Percentiles rank a stretch among this genome's conserved stretches.
Conservation (phyloP, 2,329 filamentous ascomycete species). For the Fonsecaea monophora region DNA sequence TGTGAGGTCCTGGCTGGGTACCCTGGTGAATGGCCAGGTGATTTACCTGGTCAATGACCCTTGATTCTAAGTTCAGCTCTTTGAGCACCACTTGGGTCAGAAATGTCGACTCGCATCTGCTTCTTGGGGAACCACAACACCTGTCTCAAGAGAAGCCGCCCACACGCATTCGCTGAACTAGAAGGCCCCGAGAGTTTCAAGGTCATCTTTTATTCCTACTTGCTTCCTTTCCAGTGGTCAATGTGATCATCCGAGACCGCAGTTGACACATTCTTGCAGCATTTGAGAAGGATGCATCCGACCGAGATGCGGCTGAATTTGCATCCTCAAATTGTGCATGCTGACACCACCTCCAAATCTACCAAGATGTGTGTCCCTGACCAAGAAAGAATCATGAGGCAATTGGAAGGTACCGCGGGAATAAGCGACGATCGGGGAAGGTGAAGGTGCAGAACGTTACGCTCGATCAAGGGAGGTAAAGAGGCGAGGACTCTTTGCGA, state of each 20-base stretch:
- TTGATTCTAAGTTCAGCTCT: background rate
- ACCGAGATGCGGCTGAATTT: background rate
- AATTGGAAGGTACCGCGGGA: slow-evolving; percentile 8
- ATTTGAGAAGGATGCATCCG: background rate
- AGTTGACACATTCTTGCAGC: background rate
- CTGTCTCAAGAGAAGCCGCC: background rate
- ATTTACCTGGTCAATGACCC: background rate
- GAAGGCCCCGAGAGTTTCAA: background rate
- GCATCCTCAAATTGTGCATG: background rate
- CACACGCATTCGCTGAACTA: background rate
- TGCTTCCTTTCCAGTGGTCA: background rate
- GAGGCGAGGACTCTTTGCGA: slow-evolving; percentile 28
- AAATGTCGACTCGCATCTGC: background rate
- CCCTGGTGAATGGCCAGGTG: slow-evolving; percentile 12
- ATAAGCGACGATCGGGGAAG: slow-evolving; percentile 6
- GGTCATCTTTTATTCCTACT: background rate
- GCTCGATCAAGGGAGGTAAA: slow-evolving; percentile 27
- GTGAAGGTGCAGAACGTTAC: slow-evolving; percentile 20
- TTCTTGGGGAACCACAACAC: background rate
- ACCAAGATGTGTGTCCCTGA: background rate
- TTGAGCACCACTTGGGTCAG: background rate
- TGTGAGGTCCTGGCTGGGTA: background rate
- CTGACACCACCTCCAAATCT: background rate
- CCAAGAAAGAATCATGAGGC: slow-evolving; percentile 6
- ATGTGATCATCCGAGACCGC: background rate